phyloP scores from a whole-genome alignment of 2,329 filamentous ascomycete species.

The Pseudocercospora fijiensis region DNA sequence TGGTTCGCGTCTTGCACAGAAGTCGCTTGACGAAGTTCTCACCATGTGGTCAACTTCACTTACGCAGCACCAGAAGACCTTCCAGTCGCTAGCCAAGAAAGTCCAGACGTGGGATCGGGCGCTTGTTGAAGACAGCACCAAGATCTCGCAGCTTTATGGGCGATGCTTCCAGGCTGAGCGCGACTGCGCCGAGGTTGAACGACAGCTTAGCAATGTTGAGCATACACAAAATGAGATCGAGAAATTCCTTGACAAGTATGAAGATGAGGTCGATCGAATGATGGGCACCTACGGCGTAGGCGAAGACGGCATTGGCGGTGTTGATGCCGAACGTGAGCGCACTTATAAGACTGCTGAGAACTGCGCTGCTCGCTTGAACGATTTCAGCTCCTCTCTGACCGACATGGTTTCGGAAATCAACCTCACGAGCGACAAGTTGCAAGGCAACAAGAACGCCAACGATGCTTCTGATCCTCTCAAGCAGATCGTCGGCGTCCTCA shows the following conservation, averaged over 20 bases:
- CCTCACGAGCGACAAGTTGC: slow-evolving; percentile 80
- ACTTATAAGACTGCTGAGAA: slow-evolving; percentile 95
- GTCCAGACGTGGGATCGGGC: slow-evolving; percentile 89
- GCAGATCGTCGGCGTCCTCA: slow-evolving; percentile 93
- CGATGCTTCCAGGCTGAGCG: slow-evolving; percentile 92
- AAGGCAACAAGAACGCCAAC: slow-evolving; percentile 63
- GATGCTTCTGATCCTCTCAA: slow-evolving; percentile 62
- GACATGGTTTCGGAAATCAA: slow-evolving; percentile 99
- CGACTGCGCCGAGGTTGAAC: slow-evolving; percentile 89
- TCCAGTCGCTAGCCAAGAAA: slow-evolving; percentile 83
- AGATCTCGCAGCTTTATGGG: slow-evolving; percentile 89
- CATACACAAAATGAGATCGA: slow-evolving; percentile 89
- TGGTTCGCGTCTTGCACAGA: slow-evolving; percentile 90
- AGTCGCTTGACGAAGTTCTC: slow-evolving; percentile 98
- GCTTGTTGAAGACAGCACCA: slow-evolving; percentile 89
- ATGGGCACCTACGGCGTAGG: slow-evolving; percentile 68
- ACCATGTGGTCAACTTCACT: slow-evolving; percentile 94
- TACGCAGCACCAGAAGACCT: slow-evolving; percentile 94
- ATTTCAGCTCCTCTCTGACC: slow-evolving; percentile 86
- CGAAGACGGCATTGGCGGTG: slow-evolving; percentile 63
- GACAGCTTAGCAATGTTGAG: slow-evolving; percentile 84
- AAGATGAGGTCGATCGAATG: slow-evolving; percentile 86
- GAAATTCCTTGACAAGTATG: slow-evolving; percentile 84
- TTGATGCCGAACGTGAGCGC: slow-evolving; percentile 91
- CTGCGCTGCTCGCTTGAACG: slow-evolving; percentile 82